phyloP scores from a whole-genome alignment of 2,329 filamentous ascomycete species.

The Hymenoscyphus albidus region DNA sequence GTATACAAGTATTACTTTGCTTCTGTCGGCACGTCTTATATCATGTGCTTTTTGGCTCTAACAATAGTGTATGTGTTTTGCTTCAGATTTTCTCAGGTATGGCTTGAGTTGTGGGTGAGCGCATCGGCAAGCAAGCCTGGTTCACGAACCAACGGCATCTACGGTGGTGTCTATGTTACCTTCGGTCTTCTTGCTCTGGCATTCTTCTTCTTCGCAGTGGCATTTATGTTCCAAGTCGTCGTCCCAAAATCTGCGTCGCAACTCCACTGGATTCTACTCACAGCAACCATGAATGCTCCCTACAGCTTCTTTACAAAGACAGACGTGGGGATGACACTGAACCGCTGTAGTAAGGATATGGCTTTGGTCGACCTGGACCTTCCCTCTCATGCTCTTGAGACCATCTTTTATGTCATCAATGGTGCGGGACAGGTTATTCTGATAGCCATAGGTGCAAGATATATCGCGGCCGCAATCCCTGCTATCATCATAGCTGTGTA shows the following conservation, averaged over 20 bases:
- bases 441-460: no score
- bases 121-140: no score
- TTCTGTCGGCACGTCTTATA: background rate
- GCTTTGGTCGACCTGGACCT: constrained; percentile 31
- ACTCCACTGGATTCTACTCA: background rate
- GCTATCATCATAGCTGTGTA: background rate
- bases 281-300: background rate
- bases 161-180: no score
- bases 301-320: constrained; percentile 32
- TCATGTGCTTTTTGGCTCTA: background rate
- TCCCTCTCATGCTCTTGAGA: constrained; percentile 6
- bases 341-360: constrained; percentile 30
- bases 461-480: no score
- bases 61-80: background rate
- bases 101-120: no score
- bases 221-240: background rate
- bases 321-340: constrained; percentile 24
- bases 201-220: background rate
- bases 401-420: no score
- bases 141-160: no score
- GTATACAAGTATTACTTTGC: constrained; percentile 26
- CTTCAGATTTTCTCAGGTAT: background rate
- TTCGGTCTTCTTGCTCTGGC: background rate
- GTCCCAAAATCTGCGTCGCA: background rate
- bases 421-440: no score